phyloP scores from a whole-genome alignment of 176 grass and related monocot species.

The Cenchrus fungigraminus region DNA sequence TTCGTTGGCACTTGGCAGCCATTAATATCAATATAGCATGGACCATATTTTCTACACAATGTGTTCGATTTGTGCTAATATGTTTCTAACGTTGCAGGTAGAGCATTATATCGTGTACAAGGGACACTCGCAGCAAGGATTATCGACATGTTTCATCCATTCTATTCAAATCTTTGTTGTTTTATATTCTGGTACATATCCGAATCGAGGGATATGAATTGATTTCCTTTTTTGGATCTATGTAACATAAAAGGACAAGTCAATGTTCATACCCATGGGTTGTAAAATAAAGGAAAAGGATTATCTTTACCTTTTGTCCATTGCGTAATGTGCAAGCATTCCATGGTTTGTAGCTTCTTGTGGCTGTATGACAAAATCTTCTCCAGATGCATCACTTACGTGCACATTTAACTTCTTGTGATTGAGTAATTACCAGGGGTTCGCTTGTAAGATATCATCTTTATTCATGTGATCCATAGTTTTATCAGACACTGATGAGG shows the following conservation, averaged over 20 bases:
- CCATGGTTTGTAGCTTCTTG: neutral
- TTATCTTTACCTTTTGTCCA: neutral
- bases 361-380: neutral
- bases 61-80: neutral
- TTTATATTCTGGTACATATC: neutral
- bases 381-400: neutral
- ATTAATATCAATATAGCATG: neutral
- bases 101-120: no score
- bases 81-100: no score
- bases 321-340: neutral
- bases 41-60: neutral
- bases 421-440: neutral
- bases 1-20: neutral
- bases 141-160: no score
- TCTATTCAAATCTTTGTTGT: no score
- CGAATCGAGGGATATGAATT: slow-evolving; percentile 22
- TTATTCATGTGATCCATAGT: neutral
- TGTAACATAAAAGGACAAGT: slow-evolving; percentile 5
- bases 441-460: neutral
- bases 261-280: slow-evolving; percentile 35
- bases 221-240: slow-evolving; percentile 31
- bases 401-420: slow-evolving; percentile 9
- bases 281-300: slow-evolving; percentile 52
- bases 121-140: no score
- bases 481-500: neutral